These are phyloP conservation scores for Histomonas meleagridis DNA, from an alignment of 208 protist genomes.

Conservation along the genomic window DNA sequence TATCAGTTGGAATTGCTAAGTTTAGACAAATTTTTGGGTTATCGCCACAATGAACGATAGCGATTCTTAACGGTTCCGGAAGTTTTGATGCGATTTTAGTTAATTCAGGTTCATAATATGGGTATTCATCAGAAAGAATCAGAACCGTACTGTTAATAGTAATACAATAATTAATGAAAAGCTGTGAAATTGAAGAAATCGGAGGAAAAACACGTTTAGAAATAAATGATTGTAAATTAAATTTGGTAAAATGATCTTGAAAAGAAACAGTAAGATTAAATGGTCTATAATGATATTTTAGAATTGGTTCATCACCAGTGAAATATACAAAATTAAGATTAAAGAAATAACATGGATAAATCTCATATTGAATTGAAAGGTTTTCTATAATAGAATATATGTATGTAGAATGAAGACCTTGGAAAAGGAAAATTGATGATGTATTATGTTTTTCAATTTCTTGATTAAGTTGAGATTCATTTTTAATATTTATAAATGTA, in stretches of 20 bases:
- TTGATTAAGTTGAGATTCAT: not conserved
- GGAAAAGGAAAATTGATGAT: not conserved
- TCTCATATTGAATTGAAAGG: not conserved
- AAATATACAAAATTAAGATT: not conserved
- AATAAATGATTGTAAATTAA: not conserved
- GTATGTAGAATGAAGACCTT: not conserved
- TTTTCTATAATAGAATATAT: not conserved
- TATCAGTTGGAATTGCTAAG: not conserved
- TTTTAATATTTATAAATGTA: not conserved
- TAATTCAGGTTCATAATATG: not conserved
- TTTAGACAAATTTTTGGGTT: not conserved
- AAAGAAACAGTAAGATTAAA: not conserved
- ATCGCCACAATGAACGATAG: not conserved
- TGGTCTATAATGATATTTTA: not conserved
- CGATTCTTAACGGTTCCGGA: not conserved
- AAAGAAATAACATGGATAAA: not conserved
- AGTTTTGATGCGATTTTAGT: not conserved
- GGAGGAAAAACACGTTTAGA: not conserved
- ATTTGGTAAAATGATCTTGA: too few relatives aligned
- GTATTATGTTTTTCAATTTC: not conserved
- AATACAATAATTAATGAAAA: not conserved
- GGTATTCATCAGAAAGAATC: not conserved
- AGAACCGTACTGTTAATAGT: not conserved
- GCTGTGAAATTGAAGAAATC: not conserved
- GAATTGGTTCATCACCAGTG: not conserved